Evolutionary conservation across 1,284 basidiomycete genomes (phyloP), one percentile per base, ranked within the genome.

Genomic region (Termitomyces sp.): DNA sequence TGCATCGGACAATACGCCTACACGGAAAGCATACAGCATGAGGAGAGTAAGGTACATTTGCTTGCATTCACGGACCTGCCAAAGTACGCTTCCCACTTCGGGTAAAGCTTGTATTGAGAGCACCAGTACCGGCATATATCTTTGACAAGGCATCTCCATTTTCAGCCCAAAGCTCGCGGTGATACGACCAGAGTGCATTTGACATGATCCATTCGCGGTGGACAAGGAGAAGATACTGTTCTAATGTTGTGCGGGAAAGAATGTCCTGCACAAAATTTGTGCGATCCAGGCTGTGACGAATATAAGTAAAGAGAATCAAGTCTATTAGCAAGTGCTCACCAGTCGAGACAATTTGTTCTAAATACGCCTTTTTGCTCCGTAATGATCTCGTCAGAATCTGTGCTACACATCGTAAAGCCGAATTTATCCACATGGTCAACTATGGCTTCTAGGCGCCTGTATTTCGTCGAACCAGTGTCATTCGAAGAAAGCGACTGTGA

Each of bases 251-350:
- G 4, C 86, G 80, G 1, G 92, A 94, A 38, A 97, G 74, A 56
- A 96, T 91, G 62, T 97, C 95, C 70, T 98, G 90, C 1, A 97
- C 84, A 59, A 97, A 97, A 67, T 99, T 99, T n/a, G 97, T 99
- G 35, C 97, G 86, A 66, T 98, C 96, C 57, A 98, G 74, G 67
- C 93, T 95, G 44, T 31, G 49, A 40, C 13, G 48, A 38, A 30
- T 60, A 49, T 49, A 11, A 58, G 42, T 51, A 56, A 42, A 40
- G 46, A 54, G 45, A 45, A 49, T 7, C 18, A 46, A n/a, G n/a
- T 40, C 26, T 5, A 28, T 58, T 77, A 59, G 11, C 8, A 33
- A 45, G 7, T 28, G 35, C 46, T n/a, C 62, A 93, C 93, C 94
- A 97, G 67, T 98, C 96, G 45, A 99, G 74, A 67, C 96, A 99